Evolutionary conservation across 139 green algal species (phyloP).

Genomic region (Coelastrella sp.): DNA sequence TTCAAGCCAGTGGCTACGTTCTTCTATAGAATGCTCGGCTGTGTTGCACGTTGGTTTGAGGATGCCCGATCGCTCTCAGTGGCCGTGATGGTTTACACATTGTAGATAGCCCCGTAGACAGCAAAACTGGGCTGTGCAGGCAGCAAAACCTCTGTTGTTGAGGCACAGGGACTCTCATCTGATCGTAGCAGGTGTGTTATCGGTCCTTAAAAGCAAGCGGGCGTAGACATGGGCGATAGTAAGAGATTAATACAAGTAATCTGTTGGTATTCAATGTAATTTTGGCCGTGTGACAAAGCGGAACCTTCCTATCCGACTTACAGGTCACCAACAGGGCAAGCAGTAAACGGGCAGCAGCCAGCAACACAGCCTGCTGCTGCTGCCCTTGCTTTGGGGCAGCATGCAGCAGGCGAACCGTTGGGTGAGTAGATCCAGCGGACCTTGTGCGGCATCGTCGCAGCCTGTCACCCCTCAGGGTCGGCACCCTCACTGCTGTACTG

Average conservation of each 20-base stretch:
- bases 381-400: conserved; percentile 10
- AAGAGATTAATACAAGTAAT: too few species aligned
- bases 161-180: background rate
- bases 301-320: background rate
- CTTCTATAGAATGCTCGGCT: too few species aligned
- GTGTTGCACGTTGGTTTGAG: too few species aligned
- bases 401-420: conserved; percentile 16
- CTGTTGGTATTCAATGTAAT: too few species aligned
- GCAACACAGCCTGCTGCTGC: conserved; percentile 37
- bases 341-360: conserved; percentile 35
- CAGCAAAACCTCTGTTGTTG: conserved; percentile 10
- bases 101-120: background rate
- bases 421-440: background rate
- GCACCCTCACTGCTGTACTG: background rate
- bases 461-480: too few species aligned
- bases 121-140: conserved; percentile 35
- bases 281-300: background rate
- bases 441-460: background rate
- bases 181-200: background rate
- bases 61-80: too few species aligned
- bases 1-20: too few species aligned
- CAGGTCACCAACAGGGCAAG: background rate
- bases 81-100: background rate
- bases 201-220: too few species aligned
- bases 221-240: too few species aligned